Base-by-base conservation (phyloP, 305 asterid species). In the Rubia tinctorum region DNA sequence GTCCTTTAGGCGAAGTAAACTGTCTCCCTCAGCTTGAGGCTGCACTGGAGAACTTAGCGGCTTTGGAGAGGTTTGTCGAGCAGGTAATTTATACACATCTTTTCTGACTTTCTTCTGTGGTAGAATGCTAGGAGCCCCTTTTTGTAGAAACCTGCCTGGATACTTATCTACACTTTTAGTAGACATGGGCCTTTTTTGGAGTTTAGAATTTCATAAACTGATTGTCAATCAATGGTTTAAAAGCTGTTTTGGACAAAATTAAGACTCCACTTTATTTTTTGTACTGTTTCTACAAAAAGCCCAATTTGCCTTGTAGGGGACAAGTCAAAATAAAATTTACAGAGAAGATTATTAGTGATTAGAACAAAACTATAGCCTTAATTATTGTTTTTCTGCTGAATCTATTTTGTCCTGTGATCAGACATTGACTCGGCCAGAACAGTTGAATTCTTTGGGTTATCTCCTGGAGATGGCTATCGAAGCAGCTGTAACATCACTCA, bases 391-490 rank as follows among this genome's bases (percentile, higher is more conserved):
- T 69, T 42, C 43, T 47, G 59, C 72, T 83, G 79, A 75, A 40
- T 77, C 73, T 77, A 76, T 74, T 72, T 79, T 74, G 68, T 72
- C 67, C 77, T 82, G 75, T 76, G 78, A 71, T 77, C 80, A 93
- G 98, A 80, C 84, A 72, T 73, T 76, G 69, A 78, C 79, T 81
- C 92, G 93, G 76, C 98, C 98, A 40, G 75, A 87, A 64, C 85
- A 88, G 80, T 84, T 92, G 56, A 87, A 80, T 81, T 81, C 89
- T 69, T 75, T 80, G 76, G 98, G 93, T 34, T 82, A 73, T 81
- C 82, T 85, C 73, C 90, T 95, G 82, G 98, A 92, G 86, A 76
- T 80, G 76, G 96, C 95, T 82, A 90, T 95, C 71, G 97, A 95
- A 85, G 96, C 97, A 79, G 99, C 97, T 71, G 93, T 92, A 71